Base-by-base conservation (phyloP, 2,329 filamentous ascomycete species). In the Fusarium sp. region DNA sequence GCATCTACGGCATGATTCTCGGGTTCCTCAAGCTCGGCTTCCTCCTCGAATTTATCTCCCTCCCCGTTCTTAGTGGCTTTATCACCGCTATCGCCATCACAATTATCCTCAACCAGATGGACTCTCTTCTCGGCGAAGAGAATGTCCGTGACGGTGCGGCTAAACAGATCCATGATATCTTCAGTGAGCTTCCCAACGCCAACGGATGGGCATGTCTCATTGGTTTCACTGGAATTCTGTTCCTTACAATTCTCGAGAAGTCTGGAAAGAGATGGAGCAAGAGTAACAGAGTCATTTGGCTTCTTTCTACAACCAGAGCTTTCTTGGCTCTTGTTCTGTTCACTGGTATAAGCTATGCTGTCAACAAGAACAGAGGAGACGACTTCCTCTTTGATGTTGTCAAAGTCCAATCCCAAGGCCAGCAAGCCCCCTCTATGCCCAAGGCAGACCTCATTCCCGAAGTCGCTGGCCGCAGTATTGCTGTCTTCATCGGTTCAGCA, bases 21-120 rank as follows among this genome's bases (percentile, higher is more conserved):
- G 89, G 89, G 0, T 80, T 90, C 2, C 80, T 90, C 23, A 89
- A 88, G 55, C 84, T 91, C 7, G 89, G 89, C 1, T 91, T 90
- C 74, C 80, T 91, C 7, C 82, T 91, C 21, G 88, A 91, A 63
- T 91, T 90, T 71, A 87, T 91, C 69, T 90, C 89, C 0, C 83
- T 89, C 2, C 89, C 89, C 0, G 87, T 91, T 3, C 82, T 91
- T 1, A 88, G 83, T 9, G 89, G 89, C 7, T 91, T 90, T 79
- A 89, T 91, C 70, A 89, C 88, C 0, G 88, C 89, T 3, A 88
- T 89, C 2, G 89, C 88, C 25, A 86, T 91, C 49, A 89, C 88
- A 30, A 91, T 91, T 73, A 85, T 87, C 23, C 84, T 90, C 51
- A 88, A 87, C n/a, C 89, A 91, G 74, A 84, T 91, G 59, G 86